Percentiles rank a stretch among this genome's conserved stretches.
These are phyloP conservation scores for Huntiella moniliformis DNA, from an alignment of 2,329 filamentous ascomycete species.

Conservation along the genomic window DNA sequence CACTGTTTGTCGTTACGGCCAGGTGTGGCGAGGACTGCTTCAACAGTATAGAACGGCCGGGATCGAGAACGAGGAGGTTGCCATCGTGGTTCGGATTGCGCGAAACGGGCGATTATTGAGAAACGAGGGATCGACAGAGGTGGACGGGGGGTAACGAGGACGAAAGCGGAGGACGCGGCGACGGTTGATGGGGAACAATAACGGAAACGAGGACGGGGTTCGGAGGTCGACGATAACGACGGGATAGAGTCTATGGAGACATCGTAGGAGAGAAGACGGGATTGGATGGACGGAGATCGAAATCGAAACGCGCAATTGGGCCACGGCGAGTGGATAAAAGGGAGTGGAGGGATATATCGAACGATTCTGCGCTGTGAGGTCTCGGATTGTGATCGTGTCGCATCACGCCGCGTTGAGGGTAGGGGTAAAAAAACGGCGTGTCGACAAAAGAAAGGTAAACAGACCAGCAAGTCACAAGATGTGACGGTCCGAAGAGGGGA, in stretches of 20 bases:
- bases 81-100: too few species aligned
- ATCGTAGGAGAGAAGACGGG: not conserved
- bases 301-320: conserved; percentile 16
- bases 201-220: not conserved
- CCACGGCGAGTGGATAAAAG: not conserved
- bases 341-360: conserved; percentile 2
- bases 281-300: conserved; percentile 16
- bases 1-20: too few species aligned
- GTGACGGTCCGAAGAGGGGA: too few species aligned
- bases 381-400: conserved; percentile 2
- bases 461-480: too few species aligned
- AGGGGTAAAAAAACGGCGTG: not conserved
- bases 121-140: conserved; percentile 9
- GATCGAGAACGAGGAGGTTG: too few species aligned
- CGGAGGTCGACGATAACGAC: not conserved
- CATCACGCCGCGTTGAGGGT: not conserved
- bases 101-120: conserved; percentile 1
- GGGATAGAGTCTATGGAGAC: not conserved
- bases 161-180: conserved; percentile 14
- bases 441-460: not conserved
- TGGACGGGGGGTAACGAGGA: conserved; percentile 9
- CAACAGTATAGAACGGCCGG: too few species aligned
- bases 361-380: conserved; percentile 14
- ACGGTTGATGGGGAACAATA: not conserved
- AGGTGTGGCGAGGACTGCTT: too few species aligned